These are phyloP conservation scores for Trichoderma sp. DNA, from an alignment of 2,329 filamentous ascomycete species.

Conservation along the genomic window DNA sequence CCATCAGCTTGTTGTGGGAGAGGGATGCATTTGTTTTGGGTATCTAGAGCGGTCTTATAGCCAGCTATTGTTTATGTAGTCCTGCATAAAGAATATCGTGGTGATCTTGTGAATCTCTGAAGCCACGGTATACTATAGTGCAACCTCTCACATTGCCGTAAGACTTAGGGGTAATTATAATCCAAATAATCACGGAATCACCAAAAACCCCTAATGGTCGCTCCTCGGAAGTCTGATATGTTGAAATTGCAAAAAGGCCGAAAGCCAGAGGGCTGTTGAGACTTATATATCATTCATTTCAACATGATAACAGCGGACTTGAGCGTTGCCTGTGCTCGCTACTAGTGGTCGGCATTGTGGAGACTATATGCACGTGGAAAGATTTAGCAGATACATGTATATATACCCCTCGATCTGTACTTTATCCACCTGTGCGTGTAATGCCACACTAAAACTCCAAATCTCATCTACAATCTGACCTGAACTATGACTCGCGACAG, in stretches of 20 bases:
- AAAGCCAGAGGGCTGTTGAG: no score
- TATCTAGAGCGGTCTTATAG: not conserved
- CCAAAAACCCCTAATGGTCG: not conserved
- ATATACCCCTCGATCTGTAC: not conserved
- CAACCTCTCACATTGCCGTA: not conserved
- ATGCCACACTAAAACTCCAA: not conserved
- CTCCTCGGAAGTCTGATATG: not conserved
- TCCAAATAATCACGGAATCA: not conserved
- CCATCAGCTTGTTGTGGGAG: not conserved
- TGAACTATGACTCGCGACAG: not conserved
- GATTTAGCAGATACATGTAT: not conserved
- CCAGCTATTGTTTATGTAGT: not conserved
- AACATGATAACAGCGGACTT: not conserved
- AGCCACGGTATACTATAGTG: not conserved
- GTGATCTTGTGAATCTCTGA: not conserved
- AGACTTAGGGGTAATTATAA: not conserved
- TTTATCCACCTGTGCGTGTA: not conserved
- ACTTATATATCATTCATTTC: no score
- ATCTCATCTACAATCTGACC: not conserved
- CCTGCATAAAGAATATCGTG: not conserved
- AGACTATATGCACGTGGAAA: not conserved
- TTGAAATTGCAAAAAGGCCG: no score
- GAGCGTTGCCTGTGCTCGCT: not conserved
- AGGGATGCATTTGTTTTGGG: not conserved
- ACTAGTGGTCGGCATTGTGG: not conserved